phyloP scores from a whole-genome alignment of 192 early-diverging fungal genomes.

The Coemansia guatemalensis region DNA sequence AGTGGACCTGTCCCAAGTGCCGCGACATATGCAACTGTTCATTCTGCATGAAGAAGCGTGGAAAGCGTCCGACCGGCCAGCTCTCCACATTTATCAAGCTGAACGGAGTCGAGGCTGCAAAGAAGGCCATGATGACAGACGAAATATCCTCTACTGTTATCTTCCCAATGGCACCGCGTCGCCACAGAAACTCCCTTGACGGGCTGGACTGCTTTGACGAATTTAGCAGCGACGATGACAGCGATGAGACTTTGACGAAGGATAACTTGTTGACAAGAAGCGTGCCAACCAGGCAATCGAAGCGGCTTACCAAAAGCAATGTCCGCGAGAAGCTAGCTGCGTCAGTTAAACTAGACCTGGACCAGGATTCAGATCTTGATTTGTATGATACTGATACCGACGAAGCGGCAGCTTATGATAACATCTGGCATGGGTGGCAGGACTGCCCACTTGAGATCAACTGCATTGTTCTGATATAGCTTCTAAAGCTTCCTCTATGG shows the following conservation, averaged over 20 bases:
- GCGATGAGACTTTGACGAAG: neutral
- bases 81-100: constrained; percentile 28
- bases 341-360: neutral
- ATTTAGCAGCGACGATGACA: constrained; percentile 4
- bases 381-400: constrained; percentile 7
- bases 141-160: constrained; percentile 11
- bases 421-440: constrained; percentile 24
- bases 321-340: constrained; percentile 16
- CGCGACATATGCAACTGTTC: constrained; percentile 42
- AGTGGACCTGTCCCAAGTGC: constrained; percentile 39
- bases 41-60: constrained; percentile 35
- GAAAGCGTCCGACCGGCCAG: constrained; percentile 37
- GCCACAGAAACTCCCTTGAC: neutral
- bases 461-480: constrained; percentile 31
- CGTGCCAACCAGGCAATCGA: constrained; percentile 10
- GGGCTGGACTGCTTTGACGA: neutral
- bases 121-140: constrained; percentile 9
- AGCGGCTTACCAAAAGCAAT: constrained; percentile 11
- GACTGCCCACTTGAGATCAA: constrained; percentile 21
- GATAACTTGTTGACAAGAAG: neutral
- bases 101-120: constrained; percentile 23
- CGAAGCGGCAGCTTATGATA: neutral
- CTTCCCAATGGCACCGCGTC: neutral
- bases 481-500: neutral
- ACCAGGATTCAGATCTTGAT: neutral